Evolutionary conservation across 2,329 filamentous ascomycete species (phyloP).

Genomic region (Tolypocladium tundrense): DNA sequence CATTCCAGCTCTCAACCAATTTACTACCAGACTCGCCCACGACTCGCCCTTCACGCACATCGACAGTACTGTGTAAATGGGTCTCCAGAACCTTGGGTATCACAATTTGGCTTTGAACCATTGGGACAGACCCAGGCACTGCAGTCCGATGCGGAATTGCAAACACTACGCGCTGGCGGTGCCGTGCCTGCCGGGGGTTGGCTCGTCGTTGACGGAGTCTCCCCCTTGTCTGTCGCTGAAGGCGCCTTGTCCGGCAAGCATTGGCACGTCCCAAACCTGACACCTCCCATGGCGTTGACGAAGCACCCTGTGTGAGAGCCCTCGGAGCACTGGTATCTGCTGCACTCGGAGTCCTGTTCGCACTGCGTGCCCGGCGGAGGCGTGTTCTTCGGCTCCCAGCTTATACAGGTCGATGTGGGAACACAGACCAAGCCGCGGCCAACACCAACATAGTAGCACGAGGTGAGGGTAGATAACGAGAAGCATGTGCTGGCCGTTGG

Average conservation of each 20-base stretch:
- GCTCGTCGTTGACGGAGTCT: too few species aligned
- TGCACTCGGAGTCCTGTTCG: neutral
- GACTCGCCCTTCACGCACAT: too few species aligned
- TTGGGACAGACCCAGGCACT: neutral
- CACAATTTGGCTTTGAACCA: neutral
- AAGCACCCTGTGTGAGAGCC: neutral
- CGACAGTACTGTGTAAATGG: neutral
- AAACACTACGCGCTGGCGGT: neutral
- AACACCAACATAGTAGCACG: neutral
- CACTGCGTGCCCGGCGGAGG: neutral
- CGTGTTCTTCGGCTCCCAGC: neutral
- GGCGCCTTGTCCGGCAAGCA: neutral
- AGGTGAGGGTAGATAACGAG: neutral
- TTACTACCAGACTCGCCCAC: too few species aligned
- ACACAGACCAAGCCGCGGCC: neutral
- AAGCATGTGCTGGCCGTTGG: neutral
- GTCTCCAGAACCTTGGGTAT: neutral
- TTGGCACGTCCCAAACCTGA: neutral
- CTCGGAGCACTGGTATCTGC: neutral
- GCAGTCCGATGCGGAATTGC: neutral
- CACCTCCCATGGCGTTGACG: neutral
- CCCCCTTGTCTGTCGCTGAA: too few species aligned
- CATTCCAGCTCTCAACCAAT: too few species aligned
- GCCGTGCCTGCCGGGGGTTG: neutral
- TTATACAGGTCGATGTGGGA: neutral